These are phyloP conservation scores for Colletotrichum sp. DNA, from an alignment of 2,329 filamentous ascomycete genomes.

Conservation along the genomic window DNA sequence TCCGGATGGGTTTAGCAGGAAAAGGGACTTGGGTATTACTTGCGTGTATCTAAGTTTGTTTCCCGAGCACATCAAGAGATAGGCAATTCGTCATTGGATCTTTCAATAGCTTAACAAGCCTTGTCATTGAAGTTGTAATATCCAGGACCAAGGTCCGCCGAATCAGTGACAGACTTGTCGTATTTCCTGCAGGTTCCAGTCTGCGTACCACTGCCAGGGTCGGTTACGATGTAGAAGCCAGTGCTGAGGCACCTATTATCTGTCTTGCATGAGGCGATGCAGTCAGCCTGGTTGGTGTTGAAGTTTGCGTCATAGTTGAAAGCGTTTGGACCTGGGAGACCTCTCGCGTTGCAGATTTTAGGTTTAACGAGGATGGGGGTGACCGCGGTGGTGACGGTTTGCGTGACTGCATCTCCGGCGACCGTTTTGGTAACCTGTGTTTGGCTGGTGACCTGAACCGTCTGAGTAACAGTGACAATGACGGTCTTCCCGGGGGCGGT, in stretches of 20 bases:
- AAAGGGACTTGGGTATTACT: not conserved
- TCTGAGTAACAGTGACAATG: not conserved
- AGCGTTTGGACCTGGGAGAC: not conserved
- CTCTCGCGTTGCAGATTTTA: not conserved
- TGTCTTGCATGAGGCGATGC: not conserved
- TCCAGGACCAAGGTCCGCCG: not conserved
- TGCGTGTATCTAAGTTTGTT: not conserved
- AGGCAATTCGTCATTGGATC: not conserved
- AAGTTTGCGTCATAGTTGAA: not conserved
- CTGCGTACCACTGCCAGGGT: not conserved
- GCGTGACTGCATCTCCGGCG: not conserved
- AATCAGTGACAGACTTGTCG: not conserved
- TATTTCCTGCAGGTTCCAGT: not conserved
- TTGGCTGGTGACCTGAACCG: not conserved
- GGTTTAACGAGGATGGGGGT: not conserved
- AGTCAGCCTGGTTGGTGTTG: not conserved
- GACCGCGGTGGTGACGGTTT: not conserved
- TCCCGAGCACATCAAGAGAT: not conserved
- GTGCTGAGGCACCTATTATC: not conserved
- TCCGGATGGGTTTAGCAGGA: not conserved
- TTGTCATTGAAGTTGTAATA: not conserved
- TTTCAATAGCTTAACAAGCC: not conserved
- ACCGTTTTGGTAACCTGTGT: not conserved
- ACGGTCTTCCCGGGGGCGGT: not conserved
- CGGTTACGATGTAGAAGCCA: not conserved